Conservation (phyloP, 129 eudicot genomes). For the Arctium minus region DNA sequence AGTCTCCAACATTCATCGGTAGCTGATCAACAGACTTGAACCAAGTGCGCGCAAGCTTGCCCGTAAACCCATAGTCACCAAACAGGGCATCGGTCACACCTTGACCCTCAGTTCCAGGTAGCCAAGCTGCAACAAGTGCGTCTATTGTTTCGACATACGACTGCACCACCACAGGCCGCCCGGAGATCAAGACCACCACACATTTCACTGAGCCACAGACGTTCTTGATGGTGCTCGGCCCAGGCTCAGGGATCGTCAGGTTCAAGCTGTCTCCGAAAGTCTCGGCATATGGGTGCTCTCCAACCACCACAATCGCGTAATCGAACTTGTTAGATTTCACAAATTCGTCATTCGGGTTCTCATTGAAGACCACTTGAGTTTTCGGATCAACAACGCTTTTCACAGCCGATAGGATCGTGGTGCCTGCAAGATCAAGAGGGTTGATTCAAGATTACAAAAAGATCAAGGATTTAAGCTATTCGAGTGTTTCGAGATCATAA, state of each 20-base stretch:
- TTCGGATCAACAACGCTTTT: constrained; percentile 50
- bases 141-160: constrained; percentile 54
- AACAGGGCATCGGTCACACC: constrained; percentile 74
- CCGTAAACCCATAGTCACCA: constrained; percentile 74
- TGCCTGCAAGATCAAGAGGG: constrained; percentile 42
- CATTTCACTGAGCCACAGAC: constrained; percentile 68
- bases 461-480: neutral
- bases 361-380: constrained; percentile 58
- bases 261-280: constrained; percentile 63
- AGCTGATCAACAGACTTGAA: constrained; percentile 77
- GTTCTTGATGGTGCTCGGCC: constrained; percentile 49
- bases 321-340: constrained; percentile 57
- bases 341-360: constrained; percentile 45
- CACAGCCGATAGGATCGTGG: constrained; percentile 70
- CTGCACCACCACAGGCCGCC: constrained; percentile 72
- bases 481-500: neutral
- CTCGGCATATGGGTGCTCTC: constrained; percentile 83
- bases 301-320: constrained; percentile 78
- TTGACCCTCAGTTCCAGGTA: constrained; percentile 79
- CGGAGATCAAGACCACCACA: constrained; percentile 62
- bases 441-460: neutral
- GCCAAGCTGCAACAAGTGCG: constrained; percentile 85
- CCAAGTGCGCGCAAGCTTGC: constrained; percentile 73
- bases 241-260: constrained; percentile 62
- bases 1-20: constrained; percentile 78